Conservation (phyloP, 352 stramenopile species). For the Halophytophthora polymorphica region DNA sequence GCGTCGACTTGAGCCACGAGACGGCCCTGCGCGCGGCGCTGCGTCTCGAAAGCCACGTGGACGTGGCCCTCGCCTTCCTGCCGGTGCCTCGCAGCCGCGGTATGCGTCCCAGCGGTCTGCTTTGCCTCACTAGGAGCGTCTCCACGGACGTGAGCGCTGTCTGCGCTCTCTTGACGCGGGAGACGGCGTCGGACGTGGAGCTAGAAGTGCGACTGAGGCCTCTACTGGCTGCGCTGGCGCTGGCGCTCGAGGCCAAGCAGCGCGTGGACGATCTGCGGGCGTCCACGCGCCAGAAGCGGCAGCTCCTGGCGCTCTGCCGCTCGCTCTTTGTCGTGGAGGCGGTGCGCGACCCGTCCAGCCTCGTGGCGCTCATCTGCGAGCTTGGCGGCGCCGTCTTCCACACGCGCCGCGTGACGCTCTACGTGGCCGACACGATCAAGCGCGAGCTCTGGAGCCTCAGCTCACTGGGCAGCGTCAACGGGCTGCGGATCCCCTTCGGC, state of each 20-base stretch:
- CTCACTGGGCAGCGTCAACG: constrained; percentile 68
- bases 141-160: constrained; percentile 5
- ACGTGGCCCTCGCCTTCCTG: constrained; percentile 40
- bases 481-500: constrained; percentile 66
- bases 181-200: constrained; percentile 8
- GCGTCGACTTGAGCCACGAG: constrained; percentile 42
- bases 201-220: constrained; percentile 37
- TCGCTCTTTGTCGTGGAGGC: constrained; percentile 64
- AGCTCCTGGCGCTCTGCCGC: constrained; percentile 62
- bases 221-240: constrained; percentile 41
- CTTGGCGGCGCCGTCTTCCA: constrained; percentile 69
- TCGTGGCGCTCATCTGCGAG: constrained; percentile 72
- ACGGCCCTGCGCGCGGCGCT: constrained; percentile 22
- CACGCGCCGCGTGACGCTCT: constrained; percentile 63
- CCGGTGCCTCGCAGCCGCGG: constrained; percentile 40
- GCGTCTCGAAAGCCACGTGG: constrained; percentile 9
- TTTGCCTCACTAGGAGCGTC: constrained; percentile 34
- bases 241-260: constrained; percentile 48
- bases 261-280: constrained; percentile 55
- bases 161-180: constrained; percentile 20
- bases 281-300: constrained; percentile 64
- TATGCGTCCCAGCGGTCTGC: constrained; percentile 32
- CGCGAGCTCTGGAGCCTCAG: constrained; percentile 72
- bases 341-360: constrained; percentile 63
- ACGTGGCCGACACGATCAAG: constrained; percentile 75